Conservation (phyloP, 2,329 filamentous ascomycete genomes). For the Penicillium palitans region DNA sequence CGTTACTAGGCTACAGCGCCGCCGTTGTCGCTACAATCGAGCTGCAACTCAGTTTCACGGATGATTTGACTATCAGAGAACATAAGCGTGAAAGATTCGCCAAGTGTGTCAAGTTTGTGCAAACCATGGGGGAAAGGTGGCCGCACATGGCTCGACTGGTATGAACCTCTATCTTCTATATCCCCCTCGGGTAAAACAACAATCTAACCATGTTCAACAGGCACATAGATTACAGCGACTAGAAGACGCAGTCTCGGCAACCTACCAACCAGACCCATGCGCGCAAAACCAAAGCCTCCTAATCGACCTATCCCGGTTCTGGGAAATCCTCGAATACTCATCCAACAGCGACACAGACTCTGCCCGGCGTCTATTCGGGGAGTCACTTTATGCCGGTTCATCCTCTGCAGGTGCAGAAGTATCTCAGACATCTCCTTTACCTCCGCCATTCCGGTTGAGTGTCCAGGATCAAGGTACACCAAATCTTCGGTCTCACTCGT, state of each 20-base stretch:
- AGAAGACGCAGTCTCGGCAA: slow-evolving; percentile 47
- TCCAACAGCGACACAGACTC: slow-evolving; percentile 43
- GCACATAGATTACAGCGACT: slow-evolving; percentile 47
- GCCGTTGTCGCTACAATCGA: slow-evolving; percentile 57
- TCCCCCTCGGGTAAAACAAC: not conserved
- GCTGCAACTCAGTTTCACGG: slow-evolving; percentile 56
- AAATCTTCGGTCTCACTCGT: slow-evolving; percentile 23
- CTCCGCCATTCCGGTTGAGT: slow-evolving; percentile 44
- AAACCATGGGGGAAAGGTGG: slow-evolving; percentile 45
- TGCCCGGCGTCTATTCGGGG: slow-evolving; percentile 44
- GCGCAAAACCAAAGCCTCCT: slow-evolving; percentile 40
- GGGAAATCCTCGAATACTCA: slow-evolving; percentile 52
- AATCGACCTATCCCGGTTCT: slow-evolving; percentile 51
- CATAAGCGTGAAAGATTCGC: slow-evolving; percentile 48
- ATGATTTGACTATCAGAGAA: slow-evolving; percentile 38
- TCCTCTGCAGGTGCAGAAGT: slow-evolving; percentile 37
- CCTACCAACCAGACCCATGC: slow-evolving; percentile 42
- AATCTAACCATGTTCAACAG: slow-evolving; percentile 24
- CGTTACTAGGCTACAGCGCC: slow-evolving; percentile 52
- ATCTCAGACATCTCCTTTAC: slow-evolving; percentile 46
- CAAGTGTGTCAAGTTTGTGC: slow-evolving; percentile 49
- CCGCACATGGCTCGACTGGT: slow-evolving; percentile 49
- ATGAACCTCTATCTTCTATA: slow-evolving; percentile 9
- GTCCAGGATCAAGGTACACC: slow-evolving; percentile 22
- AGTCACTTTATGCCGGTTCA: slow-evolving; percentile 38